phyloP scores from a whole-genome alignment of 73 alveolate genomes.

The Paramecium primaurelia region DNA sequence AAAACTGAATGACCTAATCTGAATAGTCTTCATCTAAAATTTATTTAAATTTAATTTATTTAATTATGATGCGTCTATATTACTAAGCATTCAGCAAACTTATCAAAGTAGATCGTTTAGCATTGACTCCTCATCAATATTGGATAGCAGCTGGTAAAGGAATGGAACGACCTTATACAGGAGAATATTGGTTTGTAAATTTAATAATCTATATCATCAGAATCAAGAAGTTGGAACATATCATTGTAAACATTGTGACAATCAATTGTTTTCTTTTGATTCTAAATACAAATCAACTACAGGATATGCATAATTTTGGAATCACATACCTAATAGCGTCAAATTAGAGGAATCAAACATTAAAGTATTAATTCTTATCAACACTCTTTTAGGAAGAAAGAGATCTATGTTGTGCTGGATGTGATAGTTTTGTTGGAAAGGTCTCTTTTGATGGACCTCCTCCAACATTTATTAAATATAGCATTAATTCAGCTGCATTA shows the following conservation, averaged over 20 bases:
- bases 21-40: background rate
- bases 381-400: background rate
- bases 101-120: background rate
- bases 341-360: background rate
- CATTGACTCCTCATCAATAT: constrained; percentile 32
- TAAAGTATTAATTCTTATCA: background rate
- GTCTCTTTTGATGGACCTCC: constrained; percentile 48
- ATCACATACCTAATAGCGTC: background rate
- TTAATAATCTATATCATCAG: background rate
- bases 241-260: constrained; percentile 24
- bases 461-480: constrained; percentile 31
- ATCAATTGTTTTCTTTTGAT: background rate
- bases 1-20: background rate
- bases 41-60: background rate
- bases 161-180: constrained; percentile 49
- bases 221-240: constrained; percentile 45
- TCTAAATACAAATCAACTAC: constrained; percentile 3
- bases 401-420: background rate
- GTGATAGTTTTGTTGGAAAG: constrained; percentile 38
- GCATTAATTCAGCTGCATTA: constrained; percentile 3
- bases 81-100: background rate
- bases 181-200: constrained; percentile 47
- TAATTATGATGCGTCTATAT: constrained; percentile 10
- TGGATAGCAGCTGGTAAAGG: constrained; percentile 48
- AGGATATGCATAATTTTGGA: constrained; percentile 41